Percentiles rank a stretch among this genome's conserved stretches.
These are phyloP conservation scores for Tripterygium wilfordii DNA, from an alignment of 177 flowering plant species.

Conservation along the genomic window DNA sequence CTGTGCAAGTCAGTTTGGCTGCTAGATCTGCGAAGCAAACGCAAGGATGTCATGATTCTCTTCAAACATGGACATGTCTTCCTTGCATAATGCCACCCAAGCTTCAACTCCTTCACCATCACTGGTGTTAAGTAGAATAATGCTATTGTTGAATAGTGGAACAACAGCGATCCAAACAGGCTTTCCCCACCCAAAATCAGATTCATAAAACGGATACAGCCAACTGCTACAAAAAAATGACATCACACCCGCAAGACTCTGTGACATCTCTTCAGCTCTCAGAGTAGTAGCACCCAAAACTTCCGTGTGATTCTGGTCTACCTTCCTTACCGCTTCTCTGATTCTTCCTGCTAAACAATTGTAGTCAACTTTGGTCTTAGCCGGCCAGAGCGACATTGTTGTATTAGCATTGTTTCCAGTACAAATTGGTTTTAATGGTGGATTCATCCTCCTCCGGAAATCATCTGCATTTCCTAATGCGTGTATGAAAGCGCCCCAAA, in stretches of 20 bases:
- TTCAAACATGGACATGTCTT: conserved; percentile 17
- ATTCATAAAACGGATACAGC: conserved; percentile 9
- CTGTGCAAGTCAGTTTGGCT: too few relatives aligned
- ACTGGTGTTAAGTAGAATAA: conserved; percentile 15
- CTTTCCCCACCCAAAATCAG: conserved; percentile 24
- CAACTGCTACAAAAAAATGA: conserved; percentile 1
- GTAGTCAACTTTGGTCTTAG: background rate
- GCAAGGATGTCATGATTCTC: conserved; percentile 7
- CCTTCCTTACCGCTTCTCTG: background rate
- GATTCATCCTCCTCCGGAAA: conserved; percentile 1
- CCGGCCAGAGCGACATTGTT: background rate
- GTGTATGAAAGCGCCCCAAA: background rate
- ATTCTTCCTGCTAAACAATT: background rate
- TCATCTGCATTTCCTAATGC: background rate
- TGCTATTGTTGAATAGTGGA: background rate
- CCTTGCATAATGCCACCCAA: background rate
- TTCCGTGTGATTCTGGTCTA: conserved; percentile 1
- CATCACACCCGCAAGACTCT: background rate
- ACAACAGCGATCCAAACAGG: conserved; percentile 20
- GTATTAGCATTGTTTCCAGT: conserved; percentile 1
- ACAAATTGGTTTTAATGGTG: background rate
- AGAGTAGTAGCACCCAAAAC: background rate
- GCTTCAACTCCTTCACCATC: conserved; percentile 26
- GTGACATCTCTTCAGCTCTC: too few relatives aligned
- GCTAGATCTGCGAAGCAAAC: too few relatives aligned